Conservation (phyloP, 2,329 filamentous ascomycete genomes). For the Curvularia eragrostidis region DNA sequence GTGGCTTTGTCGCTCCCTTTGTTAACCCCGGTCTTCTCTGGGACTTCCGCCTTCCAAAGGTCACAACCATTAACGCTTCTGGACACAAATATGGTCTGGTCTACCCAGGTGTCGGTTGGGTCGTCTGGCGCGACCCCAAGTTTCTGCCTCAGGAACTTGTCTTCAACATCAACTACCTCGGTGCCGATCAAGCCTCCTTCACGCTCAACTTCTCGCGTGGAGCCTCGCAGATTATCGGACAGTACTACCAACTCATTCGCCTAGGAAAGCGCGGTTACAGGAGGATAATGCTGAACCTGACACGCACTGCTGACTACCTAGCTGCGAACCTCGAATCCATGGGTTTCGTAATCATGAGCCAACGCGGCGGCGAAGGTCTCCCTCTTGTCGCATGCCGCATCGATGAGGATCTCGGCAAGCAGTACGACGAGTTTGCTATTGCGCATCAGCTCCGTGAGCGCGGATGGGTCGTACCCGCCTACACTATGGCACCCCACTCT, state of each 20-base stretch:
- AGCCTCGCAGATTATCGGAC: constrained; percentile 90
- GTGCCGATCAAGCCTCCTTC: constrained; percentile 93
- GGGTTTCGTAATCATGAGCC: constrained; percentile 88
- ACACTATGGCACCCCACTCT: constrained; percentile 94
- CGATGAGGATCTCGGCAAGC: constrained; percentile 60
- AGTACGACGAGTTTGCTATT: constrained; percentile 62
- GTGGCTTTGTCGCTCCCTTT: constrained; percentile 93
- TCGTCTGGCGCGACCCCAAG: constrained; percentile 82
- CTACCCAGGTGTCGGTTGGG: constrained; percentile 94
- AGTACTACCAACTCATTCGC: constrained; percentile 97
- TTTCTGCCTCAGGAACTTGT: constrained; percentile 79
- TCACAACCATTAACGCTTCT: constrained; percentile 92
- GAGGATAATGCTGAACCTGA: constrained; percentile 93
- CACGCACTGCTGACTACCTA: constrained; percentile 87
- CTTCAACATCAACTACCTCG: constrained; percentile 99
- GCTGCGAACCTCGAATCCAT: constrained; percentile 73
- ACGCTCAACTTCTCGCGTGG: constrained; percentile 98
- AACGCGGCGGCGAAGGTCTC: constrained; percentile 77
- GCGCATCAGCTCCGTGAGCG: constrained; percentile 86
- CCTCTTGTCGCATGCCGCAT: constrained; percentile 91
- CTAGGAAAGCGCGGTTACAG: constrained; percentile 92
- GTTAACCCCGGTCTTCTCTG: constrained; percentile 82
- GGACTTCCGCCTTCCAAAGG: constrained; percentile 90
- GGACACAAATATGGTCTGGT: constrained; percentile 83
- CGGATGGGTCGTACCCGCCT: constrained; percentile 93